Evolutionary conservation across 2,329 filamentous ascomycete genomes (phyloP).

Genomic region (Alternaria brassicae): DNA sequence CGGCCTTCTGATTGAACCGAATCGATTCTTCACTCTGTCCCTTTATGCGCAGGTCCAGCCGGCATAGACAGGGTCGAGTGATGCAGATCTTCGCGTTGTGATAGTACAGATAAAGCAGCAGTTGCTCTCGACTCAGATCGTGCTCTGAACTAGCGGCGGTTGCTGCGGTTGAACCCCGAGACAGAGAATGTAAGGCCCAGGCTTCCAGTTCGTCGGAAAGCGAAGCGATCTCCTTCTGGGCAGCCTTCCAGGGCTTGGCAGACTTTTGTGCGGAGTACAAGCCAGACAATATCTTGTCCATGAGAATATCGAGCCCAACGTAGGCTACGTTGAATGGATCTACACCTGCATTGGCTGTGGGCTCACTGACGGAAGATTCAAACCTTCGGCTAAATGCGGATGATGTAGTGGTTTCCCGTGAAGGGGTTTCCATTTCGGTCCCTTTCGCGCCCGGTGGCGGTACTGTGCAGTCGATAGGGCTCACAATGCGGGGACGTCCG

Average conservation of each 20-base stretch:
- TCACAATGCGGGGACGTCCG: slow-evolving; percentile 45
- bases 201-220: slow-evolving; percentile 38
- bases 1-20: slow-evolving; percentile 40
- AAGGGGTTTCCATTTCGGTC: slow-evolving; percentile 2
- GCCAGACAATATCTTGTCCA: slow-evolving; percentile 23
- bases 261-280: slow-evolving; percentile 47
- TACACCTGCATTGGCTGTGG: neutral
- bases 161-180: slow-evolving; percentile 19
- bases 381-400: too few species aligned
- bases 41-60: slow-evolving; percentile 44
- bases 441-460: slow-evolving; percentile 18
- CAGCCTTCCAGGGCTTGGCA: slow-evolving; percentile 41
- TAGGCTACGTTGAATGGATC: slow-evolving; percentile 8
- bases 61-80: slow-evolving; percentile 50
- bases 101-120: slow-evolving; percentile 38
- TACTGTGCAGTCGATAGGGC: slow-evolving; percentile 37
- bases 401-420: slow-evolving; percentile 5
- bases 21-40: slow-evolving; percentile 39
- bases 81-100: slow-evolving; percentile 47
- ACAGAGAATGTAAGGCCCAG: slow-evolving; percentile 35
- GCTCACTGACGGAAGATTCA: neutral
- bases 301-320: slow-evolving; percentile 21
- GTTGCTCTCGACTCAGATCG: slow-evolving; percentile 18
- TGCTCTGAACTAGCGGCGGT: neutral
- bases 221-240: slow-evolving; percentile 30